These are phyloP conservation scores for Alternaria incomplexa DNA, from an alignment of 2,329 filamentous ascomycete genomes.

Conservation along the genomic window DNA sequence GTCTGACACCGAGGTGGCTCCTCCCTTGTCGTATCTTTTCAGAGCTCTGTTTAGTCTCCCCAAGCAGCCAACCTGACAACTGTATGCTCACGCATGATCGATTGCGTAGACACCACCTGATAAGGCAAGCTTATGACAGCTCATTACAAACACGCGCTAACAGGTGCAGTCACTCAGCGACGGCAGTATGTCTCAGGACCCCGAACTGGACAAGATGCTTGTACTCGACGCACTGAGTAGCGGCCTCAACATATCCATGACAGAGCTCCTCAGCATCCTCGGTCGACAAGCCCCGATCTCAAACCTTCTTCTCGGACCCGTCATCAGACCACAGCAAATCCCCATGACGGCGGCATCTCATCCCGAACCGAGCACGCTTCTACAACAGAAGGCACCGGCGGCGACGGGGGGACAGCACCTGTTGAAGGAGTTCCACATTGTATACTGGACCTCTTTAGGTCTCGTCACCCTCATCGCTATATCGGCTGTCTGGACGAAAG, in stretches of 20 bases:
- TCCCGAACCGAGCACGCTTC: not conserved
- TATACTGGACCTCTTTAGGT: not conserved
- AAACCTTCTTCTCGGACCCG: slow-evolving; percentile 1
- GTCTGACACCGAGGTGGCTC: not conserved
- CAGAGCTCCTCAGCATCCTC: slow-evolving; percentile 4
- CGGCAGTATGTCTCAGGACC: not conserved
- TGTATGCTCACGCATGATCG: not conserved
- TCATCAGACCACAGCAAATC: not conserved
- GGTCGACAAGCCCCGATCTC: slow-evolving; percentile 4
- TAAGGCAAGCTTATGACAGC: not conserved
- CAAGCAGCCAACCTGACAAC: not conserved
- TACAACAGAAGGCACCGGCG: not conserved
- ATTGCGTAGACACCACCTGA: not conserved
- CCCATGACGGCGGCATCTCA: not conserved
- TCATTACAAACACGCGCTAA: not conserved
- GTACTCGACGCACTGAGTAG: slow-evolving; percentile 4
- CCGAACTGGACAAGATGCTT: not conserved
- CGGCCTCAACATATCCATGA: slow-evolving; percentile 4
- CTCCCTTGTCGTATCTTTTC: not conserved
- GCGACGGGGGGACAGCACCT: not conserved
- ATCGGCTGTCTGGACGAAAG: not conserved
- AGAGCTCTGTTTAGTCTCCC: not conserved
- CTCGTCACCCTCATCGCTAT: not conserved
- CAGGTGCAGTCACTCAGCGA: not conserved
- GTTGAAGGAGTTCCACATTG: not conserved